Conservation (phyloP, 2,329 filamentous ascomycete species). For the Fusarium foetens region DNA sequence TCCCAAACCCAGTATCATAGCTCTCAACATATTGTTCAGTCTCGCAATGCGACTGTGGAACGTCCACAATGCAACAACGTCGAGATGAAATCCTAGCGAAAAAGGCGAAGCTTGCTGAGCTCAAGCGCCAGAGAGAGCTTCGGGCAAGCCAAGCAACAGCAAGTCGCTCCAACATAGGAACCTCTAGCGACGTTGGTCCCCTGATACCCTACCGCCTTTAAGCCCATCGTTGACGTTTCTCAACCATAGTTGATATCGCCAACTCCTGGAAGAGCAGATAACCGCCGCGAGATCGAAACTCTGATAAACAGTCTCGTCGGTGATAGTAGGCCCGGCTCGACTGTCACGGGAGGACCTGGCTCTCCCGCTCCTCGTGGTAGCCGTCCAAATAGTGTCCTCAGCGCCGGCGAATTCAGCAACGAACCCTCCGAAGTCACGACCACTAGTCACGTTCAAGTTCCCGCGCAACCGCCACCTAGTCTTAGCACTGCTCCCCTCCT, state of each 20-base stretch:
- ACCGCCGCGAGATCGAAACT: constrained; percentile 81
- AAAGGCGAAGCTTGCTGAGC: constrained; percentile 94
- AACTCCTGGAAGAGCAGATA: constrained; percentile 74
- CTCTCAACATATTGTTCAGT: constrained; percentile 41
- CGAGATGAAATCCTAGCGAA: constrained; percentile 97
- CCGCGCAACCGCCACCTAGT: constrained; percentile 66
- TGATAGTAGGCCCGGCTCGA: constrained; percentile 77
- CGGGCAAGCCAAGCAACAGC: constrained; percentile 79
- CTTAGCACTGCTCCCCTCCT: constrained; percentile 78
- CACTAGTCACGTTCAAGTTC: constrained; percentile 55
- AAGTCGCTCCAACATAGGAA: constrained; percentile 74
- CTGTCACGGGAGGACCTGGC: constrained; percentile 69
- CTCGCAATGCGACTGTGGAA: constrained; percentile 61
- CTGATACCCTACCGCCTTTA: constrained; percentile 26
- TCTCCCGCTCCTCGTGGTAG: constrained; percentile 77
- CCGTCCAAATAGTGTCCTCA: constrained; percentile 87
- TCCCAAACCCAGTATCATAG: constrained; percentile 25
- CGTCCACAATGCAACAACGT: constrained; percentile 75
- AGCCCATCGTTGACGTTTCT: constrained; percentile 24
- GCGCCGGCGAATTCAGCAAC: constrained; percentile 81
- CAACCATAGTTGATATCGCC: constrained; percentile 67
- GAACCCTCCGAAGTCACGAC: constrained; percentile 72
- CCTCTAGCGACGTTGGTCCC: constrained; percentile 74
- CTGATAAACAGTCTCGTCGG: constrained; percentile 87
- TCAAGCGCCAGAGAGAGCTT: constrained; percentile 90